Evolutionary conservation across 768 basidiomycete genomes (phyloP).

Genomic region (Mycena galericulata): DNA sequence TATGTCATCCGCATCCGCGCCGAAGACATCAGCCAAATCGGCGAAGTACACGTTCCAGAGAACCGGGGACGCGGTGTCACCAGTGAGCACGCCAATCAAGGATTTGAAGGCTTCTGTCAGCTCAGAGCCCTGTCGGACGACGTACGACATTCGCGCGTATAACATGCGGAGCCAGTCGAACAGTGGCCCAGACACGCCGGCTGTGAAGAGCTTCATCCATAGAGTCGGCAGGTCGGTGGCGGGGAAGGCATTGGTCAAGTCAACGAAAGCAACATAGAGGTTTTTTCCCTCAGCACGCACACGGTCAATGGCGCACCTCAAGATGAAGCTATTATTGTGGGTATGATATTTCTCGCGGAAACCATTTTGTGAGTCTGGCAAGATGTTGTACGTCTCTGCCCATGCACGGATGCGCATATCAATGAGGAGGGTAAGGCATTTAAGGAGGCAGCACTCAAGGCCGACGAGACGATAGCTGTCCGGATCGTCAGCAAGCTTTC

Average conservation of each 20-base stretch:
- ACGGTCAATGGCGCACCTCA: no score
- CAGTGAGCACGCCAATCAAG: constrained; percentile 40
- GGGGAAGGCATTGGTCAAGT: constrained; percentile 50
- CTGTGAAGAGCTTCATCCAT: constrained; percentile 42
- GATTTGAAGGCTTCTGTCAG: constrained; percentile 35
- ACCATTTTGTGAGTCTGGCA: constrained; percentile 48
- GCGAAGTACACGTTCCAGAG: constrained; percentile 44
- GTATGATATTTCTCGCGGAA: no score
- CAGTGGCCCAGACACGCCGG: constrained; percentile 41
- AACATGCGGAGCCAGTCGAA: constrained; percentile 39
- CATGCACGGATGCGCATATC: constrained; percentile 35
- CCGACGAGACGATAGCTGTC: constrained; percentile 36
- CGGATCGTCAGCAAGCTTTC: constrained; percentile 31
- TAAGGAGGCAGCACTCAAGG: constrained; percentile 38
- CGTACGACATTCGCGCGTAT: constrained; percentile 38
- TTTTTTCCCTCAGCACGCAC: no score
- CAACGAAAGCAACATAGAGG: no score
- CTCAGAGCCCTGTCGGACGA: constrained; percentile 29
- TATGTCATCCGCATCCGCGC: no score
- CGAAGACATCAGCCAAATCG: constrained; percentile 16
- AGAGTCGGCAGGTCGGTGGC: constrained; percentile 45
- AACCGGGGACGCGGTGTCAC: constrained; percentile 41
- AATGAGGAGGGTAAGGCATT: constrained; percentile 40
- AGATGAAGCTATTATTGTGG: no score
- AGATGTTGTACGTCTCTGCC: constrained; percentile 8